Conservation (phyloP, 306 rosid genomes). For the Pyrus pyrifolia region DNA sequence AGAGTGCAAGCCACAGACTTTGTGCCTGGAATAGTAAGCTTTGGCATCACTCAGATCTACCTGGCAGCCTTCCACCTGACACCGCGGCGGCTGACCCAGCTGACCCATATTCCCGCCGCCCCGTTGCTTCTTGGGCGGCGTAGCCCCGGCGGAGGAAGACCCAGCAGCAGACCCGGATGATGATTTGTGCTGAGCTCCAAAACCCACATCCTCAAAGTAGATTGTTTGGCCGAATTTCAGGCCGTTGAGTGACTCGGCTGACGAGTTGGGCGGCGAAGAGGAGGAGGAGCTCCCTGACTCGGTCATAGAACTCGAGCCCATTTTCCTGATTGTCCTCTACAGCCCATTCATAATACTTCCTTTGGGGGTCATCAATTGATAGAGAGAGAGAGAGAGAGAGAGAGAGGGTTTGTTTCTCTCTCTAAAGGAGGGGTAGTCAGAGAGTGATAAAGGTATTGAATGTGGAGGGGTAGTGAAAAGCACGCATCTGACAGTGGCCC, state of each 20-base stretch:
- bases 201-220: slow-evolving; percentile 65
- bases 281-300: slow-evolving; percentile 44
- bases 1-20: slow-evolving; percentile 81
- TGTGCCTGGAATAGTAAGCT: slow-evolving; percentile 87
- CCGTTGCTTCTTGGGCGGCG: slow-evolving; percentile 45
- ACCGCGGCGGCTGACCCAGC: slow-evolving; percentile 62
- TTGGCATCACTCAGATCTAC: slow-evolving; percentile 83
- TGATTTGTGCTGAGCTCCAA: slow-evolving; percentile 28
- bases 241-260: slow-evolving; percentile 59
- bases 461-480: slow-evolving; percentile 33
- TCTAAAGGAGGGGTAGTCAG: slow-evolving; percentile 15
- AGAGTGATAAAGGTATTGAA: slow-evolving; percentile 11
- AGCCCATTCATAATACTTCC: slow-evolving; percentile 24
- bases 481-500: slow-evolving; percentile 62
- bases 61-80: slow-evolving; percentile 88
- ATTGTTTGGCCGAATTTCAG: slow-evolving; percentile 67
- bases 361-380: neutral
- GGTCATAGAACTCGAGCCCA: slow-evolving; percentile 52
- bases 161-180: slow-evolving; percentile 11
- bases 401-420: neutral
- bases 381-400: neutral
- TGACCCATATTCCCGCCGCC: slow-evolving; percentile 20
- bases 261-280: slow-evolving; percentile 46
- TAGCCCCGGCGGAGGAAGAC: slow-evolving; percentile 25
- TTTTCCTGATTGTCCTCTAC: slow-evolving; percentile 31